Base-by-base conservation (phyloP, 257 asterid species). In the Solanum piurae region DNA sequence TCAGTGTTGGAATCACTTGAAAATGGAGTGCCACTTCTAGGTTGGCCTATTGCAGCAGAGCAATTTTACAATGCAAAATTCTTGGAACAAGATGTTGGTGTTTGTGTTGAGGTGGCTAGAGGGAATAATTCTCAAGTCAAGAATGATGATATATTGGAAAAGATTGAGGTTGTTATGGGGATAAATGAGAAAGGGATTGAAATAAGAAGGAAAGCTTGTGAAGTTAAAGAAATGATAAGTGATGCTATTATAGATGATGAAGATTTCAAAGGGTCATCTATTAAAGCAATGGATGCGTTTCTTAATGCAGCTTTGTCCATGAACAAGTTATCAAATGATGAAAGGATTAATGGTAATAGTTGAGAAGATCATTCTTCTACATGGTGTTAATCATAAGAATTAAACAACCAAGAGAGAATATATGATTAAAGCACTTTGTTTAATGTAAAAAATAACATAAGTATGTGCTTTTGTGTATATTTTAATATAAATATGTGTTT, bases 21-120 rank as follows among this genome's bases (percentile, higher is more conserved):
- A 42, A 86, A 88, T 37, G 95, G 95, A 7, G 92, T 94, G 36
- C 93, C 95, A 3, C 7, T 93, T 7, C 89, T 93, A 20, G 90
- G 94, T 18, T 94, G 98, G 96, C 95, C 95, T 9, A 92, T 93
- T 55, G 94, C 91, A 6, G 94, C 95, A 2, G 95, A 94, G 84
- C 96, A 93, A n/a, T 91, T 89, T 21, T 92, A 86, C 91, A 94
- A 92, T 80, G 93, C 95, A 1, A 92, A 93, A 87, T 76, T 89
- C 31, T 82, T 94, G 83, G 94, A 86, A 31, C 92, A 93, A 86
- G 91, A 89, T 84, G 82, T 86, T 29, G 92, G 95, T 10, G 95
- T 93, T 25, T 92, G 95, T 55, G 89, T 92, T 46, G 95, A 92
- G 86, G 93, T 94, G 5, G 94, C 93, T 33, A 91, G 94, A 60